Base-by-base conservation (phyloP, 768 basidiomycete species). In the Hygrophoropsis aurantiaca region DNA sequence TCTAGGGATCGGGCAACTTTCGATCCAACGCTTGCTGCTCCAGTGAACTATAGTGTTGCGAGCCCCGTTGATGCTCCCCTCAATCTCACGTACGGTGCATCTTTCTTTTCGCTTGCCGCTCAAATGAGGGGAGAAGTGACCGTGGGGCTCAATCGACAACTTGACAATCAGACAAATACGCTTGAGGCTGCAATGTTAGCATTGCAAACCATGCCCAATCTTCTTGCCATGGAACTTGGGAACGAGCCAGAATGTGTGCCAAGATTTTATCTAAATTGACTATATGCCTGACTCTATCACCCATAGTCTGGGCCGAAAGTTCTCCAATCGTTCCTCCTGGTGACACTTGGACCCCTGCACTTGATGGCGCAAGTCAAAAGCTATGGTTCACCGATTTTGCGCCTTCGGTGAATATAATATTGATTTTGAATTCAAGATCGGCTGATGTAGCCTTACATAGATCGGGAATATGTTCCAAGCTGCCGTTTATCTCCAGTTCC, bases 1-100 rank as follows among this genome's bases (percentile, higher is more conserved):
- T 40, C 2, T 13, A 72, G 70, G 42, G 71, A 72, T 42, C 66
- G 71, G 26, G 71, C 71, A n/a, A 71, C 69, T 18, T 72, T 65
- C 49, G 58, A 68, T 46, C 53, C 69, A 0, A 51, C 39, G 27
- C 56, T 70, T 19, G 36, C 52, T 16, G 40, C 53, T 11, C 61
- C 70, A 11, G 71, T 70, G 6, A 62, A 65, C 44, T 72, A 69
- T 49, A 69, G 67, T 9, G 69, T 72, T 8, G 59, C 66, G 3
- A 56, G 57, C 13, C 59, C 68, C 8, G 62, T 60, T 4, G 69
- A 67, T 47, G 71, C 71, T 1, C 71, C 69, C 1, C 46, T 48
- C 4, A 52, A 55, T 9, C 55, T 70, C 2, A 69, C 65, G 9
- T 70, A 60, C 40, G 67, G 64, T 2, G 64, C 64, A 13, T 53